Conservation (phyloP, 116 monocot species). For the Phalaenopsis hybrid region DNA sequence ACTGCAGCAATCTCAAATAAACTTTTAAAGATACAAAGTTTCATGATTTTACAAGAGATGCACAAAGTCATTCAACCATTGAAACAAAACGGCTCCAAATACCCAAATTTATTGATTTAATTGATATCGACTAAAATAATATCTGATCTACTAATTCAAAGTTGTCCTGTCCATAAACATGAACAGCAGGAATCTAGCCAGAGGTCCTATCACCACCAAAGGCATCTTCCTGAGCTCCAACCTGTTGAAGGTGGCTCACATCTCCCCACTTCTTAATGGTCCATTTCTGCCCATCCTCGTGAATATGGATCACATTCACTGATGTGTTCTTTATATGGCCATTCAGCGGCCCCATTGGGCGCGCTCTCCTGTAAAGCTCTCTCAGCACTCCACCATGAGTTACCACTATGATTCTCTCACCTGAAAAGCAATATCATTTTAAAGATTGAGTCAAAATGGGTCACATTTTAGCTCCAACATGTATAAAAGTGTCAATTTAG, state of each 20-base stretch:
- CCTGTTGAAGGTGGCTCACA: conserved; percentile 53
- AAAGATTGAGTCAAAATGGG: no score
- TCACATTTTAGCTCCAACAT: no score
- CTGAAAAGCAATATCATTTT: conserved; percentile 22
- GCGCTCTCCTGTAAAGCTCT: conserved; percentile 56
- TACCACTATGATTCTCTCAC: conserved; percentile 67
- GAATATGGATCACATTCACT: conserved; percentile 57
- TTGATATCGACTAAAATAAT: not conserved
- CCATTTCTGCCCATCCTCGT: conserved; percentile 46
- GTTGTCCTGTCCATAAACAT: not conserved
- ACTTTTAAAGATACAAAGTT: no score
- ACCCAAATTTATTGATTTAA: no score
- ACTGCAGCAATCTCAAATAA: no score
- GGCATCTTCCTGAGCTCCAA: conserved; percentile 37
- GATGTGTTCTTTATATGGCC: conserved; percentile 68
- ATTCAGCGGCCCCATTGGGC: conserved; percentile 17
- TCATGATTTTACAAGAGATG: no score
- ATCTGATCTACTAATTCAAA: not conserved
- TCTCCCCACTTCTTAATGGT: conserved; percentile 64
- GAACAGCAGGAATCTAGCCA: conserved; percentile 19
- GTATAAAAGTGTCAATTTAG: no score
- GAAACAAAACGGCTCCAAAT: no score
- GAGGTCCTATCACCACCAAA: conserved; percentile 78
- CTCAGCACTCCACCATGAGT: conserved; percentile 70
- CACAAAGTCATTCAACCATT: no score